Percentiles rank a stretch among this genome's conserved stretches.
phyloP scores from a whole-genome alignment of 352 stramenopile species.

The Pythium brassicae region DNA sequence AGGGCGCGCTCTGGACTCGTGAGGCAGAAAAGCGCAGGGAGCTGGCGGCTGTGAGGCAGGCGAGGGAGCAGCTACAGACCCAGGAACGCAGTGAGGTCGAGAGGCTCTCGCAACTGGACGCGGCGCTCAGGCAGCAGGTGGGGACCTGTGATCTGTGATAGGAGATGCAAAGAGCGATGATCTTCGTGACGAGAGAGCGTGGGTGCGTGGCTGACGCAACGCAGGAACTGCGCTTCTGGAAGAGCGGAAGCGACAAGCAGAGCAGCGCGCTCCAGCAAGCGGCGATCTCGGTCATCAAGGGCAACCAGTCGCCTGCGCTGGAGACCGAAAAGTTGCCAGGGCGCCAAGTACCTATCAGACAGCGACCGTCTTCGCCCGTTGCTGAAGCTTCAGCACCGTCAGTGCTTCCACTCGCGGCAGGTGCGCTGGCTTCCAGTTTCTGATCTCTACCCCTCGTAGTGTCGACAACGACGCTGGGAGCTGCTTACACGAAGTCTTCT shows the following conservation, averaged over 20 bases:
- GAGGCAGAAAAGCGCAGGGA: conserved; percentile 41
- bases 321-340: not conserved
- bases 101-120: conserved; percentile 26
- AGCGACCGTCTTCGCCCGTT: too few relatives aligned
- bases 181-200: too few relatives aligned
- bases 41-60: conserved; percentile 31
- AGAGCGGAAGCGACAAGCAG: conserved; percentile 9
- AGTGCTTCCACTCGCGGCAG: not conserved
- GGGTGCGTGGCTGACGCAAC: not conserved
- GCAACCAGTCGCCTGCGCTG: not conserved
- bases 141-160: not conserved
- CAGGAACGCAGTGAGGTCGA: conserved; percentile 28
- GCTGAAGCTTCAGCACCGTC: not conserved
- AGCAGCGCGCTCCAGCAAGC: conserved; percentile 26
- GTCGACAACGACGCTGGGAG: too few relatives aligned
- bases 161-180: too few relatives aligned
- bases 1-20: conserved; percentile 41
- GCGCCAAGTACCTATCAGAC: not conserved
- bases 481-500: too few relatives aligned
- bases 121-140: conserved; percentile 23
- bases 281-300: not conserved
- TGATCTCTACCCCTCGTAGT: too few relatives aligned
- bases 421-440: too few relatives aligned
- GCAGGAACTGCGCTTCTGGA: conserved; percentile 30
- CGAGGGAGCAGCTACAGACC: conserved; percentile 23